These are phyloP conservation scores for Jimgerdemannia flammicorona DNA, from an alignment of 192 early-diverging fungal genomes.

Conservation along the genomic window DNA sequence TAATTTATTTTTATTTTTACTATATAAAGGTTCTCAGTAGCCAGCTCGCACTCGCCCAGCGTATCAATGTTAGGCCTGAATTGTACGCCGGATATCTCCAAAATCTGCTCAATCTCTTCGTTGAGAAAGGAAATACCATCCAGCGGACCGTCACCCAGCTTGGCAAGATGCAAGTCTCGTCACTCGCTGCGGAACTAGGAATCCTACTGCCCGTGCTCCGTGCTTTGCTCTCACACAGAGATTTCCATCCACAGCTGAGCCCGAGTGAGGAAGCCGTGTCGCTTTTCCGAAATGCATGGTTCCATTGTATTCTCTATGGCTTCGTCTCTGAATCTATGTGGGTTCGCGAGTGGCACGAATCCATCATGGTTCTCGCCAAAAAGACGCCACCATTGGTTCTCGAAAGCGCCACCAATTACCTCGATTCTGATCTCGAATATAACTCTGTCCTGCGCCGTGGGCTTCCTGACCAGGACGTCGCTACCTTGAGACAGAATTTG, in stretches of 20 bases:
- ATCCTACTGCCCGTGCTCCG: conserved; percentile 58
- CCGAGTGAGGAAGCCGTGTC: conserved; percentile 59
- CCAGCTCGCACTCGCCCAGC: conserved; percentile 43
- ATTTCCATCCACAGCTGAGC: conserved; percentile 52
- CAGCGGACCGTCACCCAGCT: conserved; percentile 38
- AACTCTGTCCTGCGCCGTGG: conserved; percentile 76
- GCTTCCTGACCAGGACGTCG: conserved; percentile 42
- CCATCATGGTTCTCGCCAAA: conserved; percentile 69
- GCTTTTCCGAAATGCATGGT: conserved; percentile 90
- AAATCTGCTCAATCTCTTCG: conserved; percentile 51
- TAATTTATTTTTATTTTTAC: background rate
- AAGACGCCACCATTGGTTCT: conserved; percentile 84
- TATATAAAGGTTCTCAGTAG: conserved; percentile 38
- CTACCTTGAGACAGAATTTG: conserved; percentile 53
- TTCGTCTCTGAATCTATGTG: conserved; percentile 71
- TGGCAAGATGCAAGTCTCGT: conserved; percentile 38
- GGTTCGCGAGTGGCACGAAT: conserved; percentile 68
- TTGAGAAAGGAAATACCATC: conserved; percentile 57
- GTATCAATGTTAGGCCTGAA: conserved; percentile 45
- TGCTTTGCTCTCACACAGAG: conserved; percentile 53
- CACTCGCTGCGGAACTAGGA: conserved; percentile 46
- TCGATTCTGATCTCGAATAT: conserved; percentile 85
- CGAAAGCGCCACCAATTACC: conserved; percentile 62
- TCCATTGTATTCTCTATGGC: conserved; percentile 77
- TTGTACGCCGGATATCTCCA: conserved; percentile 49